Evolutionary conservation across 139 green algal species (phyloP), one percentile per base, ranked within the genome.

Genomic region (Deuterostichococcus epilithicus): DNA sequence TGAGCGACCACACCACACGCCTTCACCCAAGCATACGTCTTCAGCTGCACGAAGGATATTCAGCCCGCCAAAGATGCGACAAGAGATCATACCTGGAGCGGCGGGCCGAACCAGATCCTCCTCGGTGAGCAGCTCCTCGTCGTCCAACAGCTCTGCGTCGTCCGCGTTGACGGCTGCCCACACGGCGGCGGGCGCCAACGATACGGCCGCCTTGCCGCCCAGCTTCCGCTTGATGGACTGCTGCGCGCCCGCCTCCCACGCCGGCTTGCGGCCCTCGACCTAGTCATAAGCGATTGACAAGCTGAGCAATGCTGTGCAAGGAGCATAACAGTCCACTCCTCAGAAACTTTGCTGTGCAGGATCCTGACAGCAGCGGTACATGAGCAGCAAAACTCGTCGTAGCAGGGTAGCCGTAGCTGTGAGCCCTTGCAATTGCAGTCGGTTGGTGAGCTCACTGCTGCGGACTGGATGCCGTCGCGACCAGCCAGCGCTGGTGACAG

Each of bases 131-230:
- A 99, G 87, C 70, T 90, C 84, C 10, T 97, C 93, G 23, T 99
- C 96, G 75, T 99, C 96, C 33, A 98, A 52, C 22, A 99, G 78
- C 73, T 97, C 94, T 26, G 96, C 94, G 30, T 90, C 86, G 32
- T 93, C 87, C n/a, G 86, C 86, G 73, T 83, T 72, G 28, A 81
- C 82, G 72, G 42, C 20, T 68, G 58, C 34, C 73, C 42, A 73
- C 70, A 68, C 3, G 32, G 2, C 39, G 72, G 66, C 33, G 66
- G 74, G 28, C 39, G 71, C 76, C 32, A 44, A 52, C 35, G 47
- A 42, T 30, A 36, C 66, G 10, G 32, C 36, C 1, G n/a, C 26
- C 59, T n/a, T 36, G 44, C 5, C 30, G 22, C 39, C 52, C 13
- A 70, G 26, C 83, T 90, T 90, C 18, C 89, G 75, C 2, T 73